These are phyloP conservation scores for Sphagnurus paluster DNA, from an alignment of 1,284 basidiomycete genomes.

Conservation along the genomic window DNA sequence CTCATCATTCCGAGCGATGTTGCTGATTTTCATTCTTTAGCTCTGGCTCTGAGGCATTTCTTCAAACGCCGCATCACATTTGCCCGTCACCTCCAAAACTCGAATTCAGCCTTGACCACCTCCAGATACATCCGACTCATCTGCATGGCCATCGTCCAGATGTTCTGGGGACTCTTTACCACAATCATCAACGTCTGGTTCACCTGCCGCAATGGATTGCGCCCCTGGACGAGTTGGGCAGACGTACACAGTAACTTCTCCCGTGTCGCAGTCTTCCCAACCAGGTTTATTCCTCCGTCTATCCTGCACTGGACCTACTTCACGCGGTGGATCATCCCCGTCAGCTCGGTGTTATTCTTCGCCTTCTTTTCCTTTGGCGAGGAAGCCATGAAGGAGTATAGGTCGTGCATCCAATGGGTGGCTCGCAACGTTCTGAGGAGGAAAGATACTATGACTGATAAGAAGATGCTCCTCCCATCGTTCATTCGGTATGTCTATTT, in stretches of 20 bases:
- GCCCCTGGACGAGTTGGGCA: conserved; percentile 43
- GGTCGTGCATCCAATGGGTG: conserved; percentile 23
- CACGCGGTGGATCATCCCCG: conserved; percentile 37
- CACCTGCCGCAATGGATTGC: conserved; percentile 28
- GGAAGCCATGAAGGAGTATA: conserved; percentile 39
- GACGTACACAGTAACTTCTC: conserved; percentile 43
- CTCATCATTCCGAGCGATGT: background rate
- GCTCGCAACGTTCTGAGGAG: conserved; percentile 12
- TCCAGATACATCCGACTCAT: conserved; percentile 57
- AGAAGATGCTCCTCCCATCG: conserved; percentile 3
- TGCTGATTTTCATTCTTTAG: conserved; percentile 12
- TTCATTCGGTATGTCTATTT: conserved; percentile 5
- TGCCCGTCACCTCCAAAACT: conserved; percentile 21
- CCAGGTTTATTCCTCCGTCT: conserved; percentile 1
- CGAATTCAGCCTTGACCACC: conserved; percentile 27
- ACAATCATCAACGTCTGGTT: conserved; percentile 11
- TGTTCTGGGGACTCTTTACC: conserved; percentile 29
- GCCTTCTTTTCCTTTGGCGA: conserved; percentile 42
- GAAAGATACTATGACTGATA: background rate
- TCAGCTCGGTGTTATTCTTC: conserved; percentile 38
- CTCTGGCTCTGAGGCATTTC: conserved; percentile 30
- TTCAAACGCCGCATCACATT: conserved; percentile 27
- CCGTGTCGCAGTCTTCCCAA: conserved; percentile 33
- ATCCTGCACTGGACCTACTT: conserved; percentile 20
- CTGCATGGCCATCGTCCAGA: conserved; percentile 46